Base-by-base conservation (phyloP, 176 grass and related monocot genomes). In the Olyra latifolia region DNA sequence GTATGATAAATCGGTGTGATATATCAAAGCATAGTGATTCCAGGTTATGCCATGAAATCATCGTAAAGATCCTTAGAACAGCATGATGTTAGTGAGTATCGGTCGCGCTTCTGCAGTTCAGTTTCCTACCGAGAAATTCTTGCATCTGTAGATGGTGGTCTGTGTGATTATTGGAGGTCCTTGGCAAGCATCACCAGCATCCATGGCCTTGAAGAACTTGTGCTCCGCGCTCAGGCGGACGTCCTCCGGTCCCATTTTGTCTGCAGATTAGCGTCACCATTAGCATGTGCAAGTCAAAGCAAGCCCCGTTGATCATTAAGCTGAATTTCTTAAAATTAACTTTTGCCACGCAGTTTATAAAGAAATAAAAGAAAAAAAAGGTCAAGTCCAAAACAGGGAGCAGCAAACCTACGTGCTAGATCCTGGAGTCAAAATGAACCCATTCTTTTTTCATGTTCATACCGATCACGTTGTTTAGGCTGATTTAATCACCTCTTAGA, bases 71-170 rank as follows among this genome's bases (percentile, higher is more conserved):
- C 54, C n/a, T 10, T 57, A 5, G 32, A 57, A 24, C 22, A 55
- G 3, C n/a, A 57, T 23, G 52, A 9, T 10, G 52, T 3, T 22
- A n/a, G n/a, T n/a, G n/a, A 22, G 3, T 10, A n/a, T 60, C 47
- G 22, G 29, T 46, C 45, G 16, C 10, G 12, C 61, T 22, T 71
- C n/a, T n/a, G n/a, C 40, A 27, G 27, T 16, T 74, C 71, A n/a
- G 1, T 30, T 76, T 28, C 60, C 17, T 81, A 97, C 93, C 80
- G 88, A 93, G 67, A 97, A 97, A 54, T 89, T 97, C 20, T 40
- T 53, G 80, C 88, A 91, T 0, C 53, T 81, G 61, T 93, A 82
- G 4, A 97, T 82, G 6, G 83, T 91, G 14, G 90, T 86, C 9
- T 75, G 80, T 24, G 73, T 83, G 50, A 97, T 89, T 22, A 82